Evolutionary conservation across 2,329 filamentous ascomycete species (phyloP), one percentile per base, ranked within the genome.

Genomic region (Arthrinium phaeospermum): DNA sequence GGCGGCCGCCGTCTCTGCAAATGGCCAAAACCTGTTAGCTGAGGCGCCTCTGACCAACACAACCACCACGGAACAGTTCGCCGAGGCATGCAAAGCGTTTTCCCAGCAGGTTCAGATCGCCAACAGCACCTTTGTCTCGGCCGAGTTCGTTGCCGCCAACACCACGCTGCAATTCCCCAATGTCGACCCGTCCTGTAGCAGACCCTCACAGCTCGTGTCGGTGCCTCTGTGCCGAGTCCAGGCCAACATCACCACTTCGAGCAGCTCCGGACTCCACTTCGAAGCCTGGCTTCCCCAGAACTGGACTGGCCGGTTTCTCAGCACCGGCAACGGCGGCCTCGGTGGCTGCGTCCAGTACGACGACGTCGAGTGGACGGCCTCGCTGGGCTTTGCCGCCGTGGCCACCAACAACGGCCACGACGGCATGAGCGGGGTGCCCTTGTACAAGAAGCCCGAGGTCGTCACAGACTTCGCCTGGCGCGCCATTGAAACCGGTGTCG

Each of bases 291-390:
- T 88, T 49, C 86, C 86, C 0, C 76, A 80, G 47, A 73, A 78
- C 45, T 88, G 86, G 80, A 82, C 81, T 1, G 82, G 83, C 1
- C 83, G 87, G 0, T 83, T 86, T 73, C 74, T 88, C 51, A 83
- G 81, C 34, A 86, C 68, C 14, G 71, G 71, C 10, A 73, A 72
- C 34, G 71, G 72, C 4, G 72, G 71, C 4, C 22, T 73, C 24
- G 69, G 61, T 3, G 72, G 72, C 14, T 73, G 72, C 57, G 45
- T 73, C 57, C 49, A 49, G 53, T 73, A 73, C 30, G 69, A 83
- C 67, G 85, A 87, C 70, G 77, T 88, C 22, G 84, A 82, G 1
- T 88, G 88, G 73, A 81, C 82, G 1, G 77, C 81, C 8, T 76
- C 71, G 22, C 57, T 72, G 30, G 72, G 71, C 10, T 73, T 73